Percentiles rank a stretch among this genome's conserved stretches.
These are phyloP conservation scores for Capsicum pubescens DNA, from an alignment of 257 asterid genomes.

Conservation along the genomic window DNA sequence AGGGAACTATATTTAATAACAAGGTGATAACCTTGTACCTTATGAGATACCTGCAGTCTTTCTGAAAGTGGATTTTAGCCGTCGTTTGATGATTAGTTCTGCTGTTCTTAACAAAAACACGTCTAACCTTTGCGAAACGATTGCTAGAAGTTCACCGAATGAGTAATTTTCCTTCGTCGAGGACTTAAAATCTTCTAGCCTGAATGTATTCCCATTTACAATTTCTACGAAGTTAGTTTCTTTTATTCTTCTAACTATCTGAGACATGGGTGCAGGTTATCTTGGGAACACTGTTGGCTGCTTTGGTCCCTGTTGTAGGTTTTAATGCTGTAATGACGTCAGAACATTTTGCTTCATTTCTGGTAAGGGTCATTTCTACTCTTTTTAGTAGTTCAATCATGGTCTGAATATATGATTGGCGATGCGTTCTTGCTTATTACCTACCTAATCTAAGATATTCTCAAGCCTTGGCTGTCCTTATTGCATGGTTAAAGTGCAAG, in stretches of 20 bases:
- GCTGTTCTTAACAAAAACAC: background rate
- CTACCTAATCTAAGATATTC: background rate
- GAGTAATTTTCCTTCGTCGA: background rate
- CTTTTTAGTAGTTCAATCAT: background rate
- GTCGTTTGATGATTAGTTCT: background rate
- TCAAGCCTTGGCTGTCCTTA: background rate
- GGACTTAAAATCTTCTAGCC: background rate
- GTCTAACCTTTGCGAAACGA: background rate
- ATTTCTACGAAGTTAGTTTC: background rate
- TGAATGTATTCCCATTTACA: background rate
- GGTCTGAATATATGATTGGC: background rate
- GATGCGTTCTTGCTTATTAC: constrained; percentile 7
- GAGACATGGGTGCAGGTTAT: constrained; percentile 64
- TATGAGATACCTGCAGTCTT: background rate
- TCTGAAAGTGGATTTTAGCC: background rate
- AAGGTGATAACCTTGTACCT: background rate
- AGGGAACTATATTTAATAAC: background rate
- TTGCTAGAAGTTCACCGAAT: background rate
- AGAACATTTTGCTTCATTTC: constrained; percentile 95
- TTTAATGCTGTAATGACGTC: constrained; percentile 99
- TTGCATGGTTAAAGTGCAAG: background rate
- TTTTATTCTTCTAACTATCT: background rate
- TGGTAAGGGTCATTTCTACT: constrained; percentile 57
- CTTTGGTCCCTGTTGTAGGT: constrained; percentile 98
- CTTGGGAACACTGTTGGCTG: constrained; percentile 87